Evolutionary conservation across 192 early-diverging fungal species (phyloP), one percentile per base, ranked within the genome.

Genomic region (Coemansia asiatica): DNA sequence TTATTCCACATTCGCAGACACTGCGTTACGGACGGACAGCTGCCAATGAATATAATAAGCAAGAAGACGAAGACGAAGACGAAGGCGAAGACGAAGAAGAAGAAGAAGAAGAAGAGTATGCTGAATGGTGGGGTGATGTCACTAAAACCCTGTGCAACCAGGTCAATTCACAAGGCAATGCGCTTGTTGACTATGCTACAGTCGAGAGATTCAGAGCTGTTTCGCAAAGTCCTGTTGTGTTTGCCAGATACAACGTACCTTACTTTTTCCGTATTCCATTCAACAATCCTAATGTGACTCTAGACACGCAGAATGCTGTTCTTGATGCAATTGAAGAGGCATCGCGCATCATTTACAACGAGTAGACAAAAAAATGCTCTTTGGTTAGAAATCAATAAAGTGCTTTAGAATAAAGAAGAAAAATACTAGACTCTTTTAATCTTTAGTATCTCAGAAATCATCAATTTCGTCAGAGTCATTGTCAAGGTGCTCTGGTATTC

Each of bases 251-350:
- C 12, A 5, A 26, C 6, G 63, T 83, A 31, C 64, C 86, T 0
- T 83, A 87, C 10, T 94, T 94, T 64, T 90, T 92, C 70, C 83
- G 92, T 35, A 72, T 92, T 8, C 86, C 89, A 5, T 62, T 91
- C 23, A 91, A 92, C 79, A 83, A 83, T 21, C 90, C 90, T 9
- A 47, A 50, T 29, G 60, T 80, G 27, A 78, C 84, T n/a, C 70
- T 82, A 19, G 69, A 74, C 12, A 83, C 87, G 19, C 69, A 91
- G 31, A 61, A 61, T 4, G 61, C 47, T 21, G 40, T 92, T 0
- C 66, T 90, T 21, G 70, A 83, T 8, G 71, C 72, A n/a, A 87
- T 92, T 61, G 87, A 90, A 66, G 44, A 62, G 6, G 69, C 76
- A 6, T 82, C 66, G 9, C 19, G 15, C 5, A 16, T 44, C 28